Evolutionary conservation across 2,329 filamentous ascomycete species (phyloP).

Genomic region (Teratosphaeria epicoccoides): DNA sequence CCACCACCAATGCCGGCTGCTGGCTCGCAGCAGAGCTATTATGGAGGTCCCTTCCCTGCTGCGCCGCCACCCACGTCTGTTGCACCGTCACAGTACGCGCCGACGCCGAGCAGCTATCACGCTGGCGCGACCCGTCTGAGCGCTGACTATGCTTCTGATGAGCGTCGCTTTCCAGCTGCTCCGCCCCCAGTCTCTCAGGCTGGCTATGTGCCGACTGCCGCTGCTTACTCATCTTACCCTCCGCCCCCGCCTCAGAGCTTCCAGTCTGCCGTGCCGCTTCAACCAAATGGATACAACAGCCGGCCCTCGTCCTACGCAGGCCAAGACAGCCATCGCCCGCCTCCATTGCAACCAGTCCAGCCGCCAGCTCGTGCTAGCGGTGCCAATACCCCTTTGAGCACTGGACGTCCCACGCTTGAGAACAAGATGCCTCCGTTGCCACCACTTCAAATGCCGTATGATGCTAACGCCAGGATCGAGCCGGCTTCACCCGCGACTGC

Average conservation of each 20-base stretch:
- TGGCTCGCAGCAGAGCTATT: constrained; percentile 27
- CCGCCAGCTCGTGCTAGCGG: constrained; percentile 15
- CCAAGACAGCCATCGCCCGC: constrained; percentile 11
- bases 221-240: constrained; percentile 16
- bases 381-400: constrained; percentile 12
- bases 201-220: background rate
- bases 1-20: constrained; percentile 16
- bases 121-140: constrained; percentile 23
- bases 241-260: constrained; percentile 22
- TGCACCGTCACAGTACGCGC: constrained; percentile 29
- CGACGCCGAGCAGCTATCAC: constrained; percentile 17
- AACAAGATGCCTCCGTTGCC: constrained; percentile 24
- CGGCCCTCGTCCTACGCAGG: constrained; percentile 14
- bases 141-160: constrained; percentile 9
- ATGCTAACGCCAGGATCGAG: constrained; percentile 29
- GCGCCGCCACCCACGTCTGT: constrained; percentile 23
- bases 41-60: constrained; percentile 27
- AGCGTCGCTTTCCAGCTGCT: constrained; percentile 29
- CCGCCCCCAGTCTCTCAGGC: background rate
- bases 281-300: constrained; percentile 6
- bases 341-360: constrained; percentile 18
- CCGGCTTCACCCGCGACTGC: constrained; percentile 36
- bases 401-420: constrained; percentile 15
- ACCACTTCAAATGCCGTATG: constrained; percentile 29
- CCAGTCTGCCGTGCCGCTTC: constrained; percentile 11